Conservation (phyloP, 352 stramenopile genomes). For the Phytophthora hibernalis region DNA sequence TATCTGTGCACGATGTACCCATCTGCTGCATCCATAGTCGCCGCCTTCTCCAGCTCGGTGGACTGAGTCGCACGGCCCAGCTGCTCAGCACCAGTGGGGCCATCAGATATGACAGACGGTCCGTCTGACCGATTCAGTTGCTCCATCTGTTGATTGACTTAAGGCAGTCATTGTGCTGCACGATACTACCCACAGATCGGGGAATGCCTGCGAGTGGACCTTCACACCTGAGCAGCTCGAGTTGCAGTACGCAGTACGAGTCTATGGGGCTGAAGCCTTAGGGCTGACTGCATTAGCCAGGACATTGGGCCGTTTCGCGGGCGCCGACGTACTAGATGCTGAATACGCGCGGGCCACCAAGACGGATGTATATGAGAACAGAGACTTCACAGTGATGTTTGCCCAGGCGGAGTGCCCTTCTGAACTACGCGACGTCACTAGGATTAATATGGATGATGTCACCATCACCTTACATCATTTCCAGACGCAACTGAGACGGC, state of each 20-base stretch:
- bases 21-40: too few species aligned
- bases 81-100: too few species aligned
- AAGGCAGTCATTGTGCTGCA: too few species aligned
- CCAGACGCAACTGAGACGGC: background rate
- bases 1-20: too few species aligned
- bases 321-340: background rate
- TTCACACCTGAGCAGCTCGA: background rate
- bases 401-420: background rate
- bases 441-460: background rate
- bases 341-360: background rate
- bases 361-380: background rate
- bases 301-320: background rate
- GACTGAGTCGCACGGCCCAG: too few species aligned
- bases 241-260: background rate
- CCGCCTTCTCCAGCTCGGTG: too few species aligned
- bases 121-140: too few species aligned
- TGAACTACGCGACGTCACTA: background rate
- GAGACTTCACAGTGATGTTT: background rate
- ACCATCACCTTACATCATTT: background rate
- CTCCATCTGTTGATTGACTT: too few species aligned
- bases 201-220: too few species aligned
- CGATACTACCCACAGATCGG: too few species aligned
- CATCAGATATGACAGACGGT: too few species aligned
- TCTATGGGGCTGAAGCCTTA: background rate
- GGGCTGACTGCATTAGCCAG: background rate